Percentiles rank a stretch among this genome's conserved stretches.
Conservation (phyloP, 306 rosid species). For the Medicago lupulina region DNA sequence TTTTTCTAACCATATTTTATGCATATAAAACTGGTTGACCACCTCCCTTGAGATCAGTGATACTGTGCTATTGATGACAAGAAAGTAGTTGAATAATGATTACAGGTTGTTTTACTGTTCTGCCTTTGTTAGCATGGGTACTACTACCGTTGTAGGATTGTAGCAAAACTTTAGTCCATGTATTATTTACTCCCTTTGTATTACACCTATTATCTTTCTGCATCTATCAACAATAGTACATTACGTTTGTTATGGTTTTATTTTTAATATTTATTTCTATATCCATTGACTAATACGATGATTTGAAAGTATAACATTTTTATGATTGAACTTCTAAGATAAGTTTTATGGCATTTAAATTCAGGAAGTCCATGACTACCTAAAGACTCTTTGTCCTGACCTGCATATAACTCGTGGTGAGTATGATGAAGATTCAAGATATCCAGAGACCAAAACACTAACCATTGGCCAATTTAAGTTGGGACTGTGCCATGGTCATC, state of each 20-base stretch:
- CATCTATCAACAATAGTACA: neutral
- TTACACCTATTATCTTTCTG: conserved; percentile 8
- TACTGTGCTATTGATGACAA: neutral
- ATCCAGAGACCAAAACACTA: conserved; percentile 96
- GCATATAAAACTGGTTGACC: neutral
- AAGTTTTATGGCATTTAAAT: conserved; percentile 30
- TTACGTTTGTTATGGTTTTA: conserved; percentile 2
- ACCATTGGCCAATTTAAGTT: conserved; percentile 98
- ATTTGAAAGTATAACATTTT: neutral
- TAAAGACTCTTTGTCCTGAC: conserved; percentile 96
- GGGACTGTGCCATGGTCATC: conserved; percentile 99
- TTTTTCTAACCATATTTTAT: neutral
- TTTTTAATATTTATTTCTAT: neutral
- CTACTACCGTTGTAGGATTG: neutral
- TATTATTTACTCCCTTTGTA: neutral
- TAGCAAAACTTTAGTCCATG: neutral
- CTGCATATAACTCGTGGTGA: conserved; percentile 94
- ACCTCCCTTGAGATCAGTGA: neutral
- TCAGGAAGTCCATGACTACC: conserved; percentile 98
- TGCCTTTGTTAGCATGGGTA: neutral
- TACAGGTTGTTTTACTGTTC: conserved; percentile 1
- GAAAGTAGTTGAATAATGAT: neutral
- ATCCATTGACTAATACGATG: conserved; percentile 13
- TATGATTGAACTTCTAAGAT: conserved; percentile 13
- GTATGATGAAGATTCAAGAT: conserved; percentile 86